Evolutionary conservation across 2,329 filamentous ascomycete species (phyloP), one percentile per base, ranked within the genome.

Genomic region (Tolypocladium ovalisporum): DNA sequence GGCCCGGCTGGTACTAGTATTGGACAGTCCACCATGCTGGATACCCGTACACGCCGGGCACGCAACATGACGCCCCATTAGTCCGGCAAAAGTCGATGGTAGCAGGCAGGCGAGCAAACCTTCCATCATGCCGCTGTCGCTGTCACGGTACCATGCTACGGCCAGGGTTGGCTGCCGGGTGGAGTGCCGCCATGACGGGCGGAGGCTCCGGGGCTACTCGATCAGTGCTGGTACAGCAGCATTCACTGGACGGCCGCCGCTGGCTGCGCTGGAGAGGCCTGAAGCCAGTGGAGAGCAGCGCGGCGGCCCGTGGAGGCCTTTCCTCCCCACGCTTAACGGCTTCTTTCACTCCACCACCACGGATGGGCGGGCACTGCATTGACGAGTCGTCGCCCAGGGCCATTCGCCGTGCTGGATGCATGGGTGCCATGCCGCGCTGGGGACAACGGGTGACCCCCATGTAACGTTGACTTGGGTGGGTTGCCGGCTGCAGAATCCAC

Each of bases 401-500:
- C 44, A 6, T 29, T 17, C 24, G 1, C 44, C 44, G 4, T 32
- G 42, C 17, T 10, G 42, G 24, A 32, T 32, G 44, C 44, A n/a
- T 32, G 44, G 44, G 27, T 49, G 44, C 44, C 44, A 32, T 32
- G 27, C 44, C 3, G 29, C 27, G 27, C 29, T 29, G 47, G 32
- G 29, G 29, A n/a, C 29, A 22, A 32, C 12, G 47, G 24, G 19
- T 52, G 22, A 29, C 36, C 40, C 37, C 27, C 56, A 60, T 61
- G 60, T 58, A 61, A 61, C 60, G 60, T 61, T 61, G 58, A 61
- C 58, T 60, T 39, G n/a, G n/a, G n/a, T n/a, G n/a, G n/a, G n/a
- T n/a, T n/a, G 44, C 24, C 24, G 27, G 47, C 47, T 51, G 44
- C 27, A 10, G 44, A 19, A 32, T 12, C 44, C 44, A 47, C 42